These are phyloP conservation scores for Haberlea rhodopensis DNA, from an alignment of 257 asterid species.

Conservation along the genomic window DNA sequence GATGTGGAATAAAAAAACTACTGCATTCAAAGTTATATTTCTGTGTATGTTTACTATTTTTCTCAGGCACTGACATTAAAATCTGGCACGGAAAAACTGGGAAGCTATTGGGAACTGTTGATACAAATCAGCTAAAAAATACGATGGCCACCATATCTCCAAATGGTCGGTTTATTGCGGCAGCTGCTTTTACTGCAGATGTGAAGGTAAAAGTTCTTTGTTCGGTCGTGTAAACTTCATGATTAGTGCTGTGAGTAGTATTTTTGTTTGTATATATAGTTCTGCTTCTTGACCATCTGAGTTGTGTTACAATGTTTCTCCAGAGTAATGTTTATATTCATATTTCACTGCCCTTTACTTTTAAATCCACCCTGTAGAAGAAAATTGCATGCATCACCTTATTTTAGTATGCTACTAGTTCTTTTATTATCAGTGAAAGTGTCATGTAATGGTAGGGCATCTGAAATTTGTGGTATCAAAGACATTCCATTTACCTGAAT, in stretches of 20 bases:
- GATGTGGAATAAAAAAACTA: constrained; percentile 12
- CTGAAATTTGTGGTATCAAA: background rate
- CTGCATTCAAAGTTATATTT: background rate
- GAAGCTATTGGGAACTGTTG: constrained; percentile 76
- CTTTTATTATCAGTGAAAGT: background rate
- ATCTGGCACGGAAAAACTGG: constrained; percentile 95
- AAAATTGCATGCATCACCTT: background rate
- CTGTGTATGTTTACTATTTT: constrained; percentile 19
- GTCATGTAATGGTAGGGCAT: background rate
- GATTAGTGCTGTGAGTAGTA: background rate
- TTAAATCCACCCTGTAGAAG: background rate
- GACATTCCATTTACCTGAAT: no score
- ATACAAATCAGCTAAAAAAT: constrained; percentile 92
- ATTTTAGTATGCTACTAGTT: background rate
- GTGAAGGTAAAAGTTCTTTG: constrained; percentile 64
- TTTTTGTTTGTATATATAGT: background rate
- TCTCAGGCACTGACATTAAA: constrained; percentile 79
- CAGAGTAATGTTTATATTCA: background rate
- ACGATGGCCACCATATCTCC: constrained; percentile 95
- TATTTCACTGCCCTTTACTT: background rate
- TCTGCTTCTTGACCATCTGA: background rate
- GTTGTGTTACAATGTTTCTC: background rate
- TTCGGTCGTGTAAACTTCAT: background rate
- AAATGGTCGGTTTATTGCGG: constrained; percentile 96
- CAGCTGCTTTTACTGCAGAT: constrained; percentile 99